Percentiles rank a stretch among this genome's conserved stretches.
Conservation (phyloP, 116 monocot genomes). For the Dioscorea cayenensis region DNA sequence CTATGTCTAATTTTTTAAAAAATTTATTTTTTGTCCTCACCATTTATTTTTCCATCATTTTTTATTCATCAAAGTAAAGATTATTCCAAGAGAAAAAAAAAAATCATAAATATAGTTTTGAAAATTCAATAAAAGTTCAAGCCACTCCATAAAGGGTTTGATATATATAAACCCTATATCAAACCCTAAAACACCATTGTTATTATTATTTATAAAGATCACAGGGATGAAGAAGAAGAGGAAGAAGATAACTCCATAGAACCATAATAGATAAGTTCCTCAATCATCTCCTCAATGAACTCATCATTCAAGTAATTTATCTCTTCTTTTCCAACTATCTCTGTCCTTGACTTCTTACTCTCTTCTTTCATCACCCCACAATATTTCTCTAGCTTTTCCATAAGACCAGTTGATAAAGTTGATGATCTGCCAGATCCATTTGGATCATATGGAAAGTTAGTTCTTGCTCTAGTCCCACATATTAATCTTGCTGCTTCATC, state of each 20-base stretch:
- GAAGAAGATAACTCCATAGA: slow-evolving; percentile 61
- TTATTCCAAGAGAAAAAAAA: no score
- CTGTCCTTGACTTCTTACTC: background rate
- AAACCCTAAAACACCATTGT: no score
- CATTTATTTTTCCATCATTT: no score
- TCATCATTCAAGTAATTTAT: slow-evolving; percentile 46
- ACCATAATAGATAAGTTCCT: slow-evolving; percentile 79
- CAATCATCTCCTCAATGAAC: slow-evolving; percentile 88
- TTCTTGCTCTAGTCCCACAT: slow-evolving; percentile 65
- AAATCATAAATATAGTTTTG: no score
- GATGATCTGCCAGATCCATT: slow-evolving; percentile 7
- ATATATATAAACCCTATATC: no score
- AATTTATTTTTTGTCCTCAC: no score
- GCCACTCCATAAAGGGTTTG: no score
- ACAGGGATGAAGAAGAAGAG: slow-evolving; percentile 15
- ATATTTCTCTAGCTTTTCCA: slow-evolving; percentile 86
- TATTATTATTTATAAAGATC: no score
- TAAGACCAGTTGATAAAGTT: slow-evolving; percentile 47
- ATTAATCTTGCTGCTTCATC: slow-evolving; percentile 89
- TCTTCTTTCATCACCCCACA: slow-evolving; percentile 26
- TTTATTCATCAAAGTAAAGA: no score
- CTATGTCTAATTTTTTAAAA: no score
- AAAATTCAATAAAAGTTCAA: no score
- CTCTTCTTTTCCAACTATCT: background rate
- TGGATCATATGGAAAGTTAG: slow-evolving; percentile 64